These are phyloP conservation scores for Cucurbita pepo DNA, from an alignment of 306 rosid genomes.

Conservation along the genomic window DNA sequence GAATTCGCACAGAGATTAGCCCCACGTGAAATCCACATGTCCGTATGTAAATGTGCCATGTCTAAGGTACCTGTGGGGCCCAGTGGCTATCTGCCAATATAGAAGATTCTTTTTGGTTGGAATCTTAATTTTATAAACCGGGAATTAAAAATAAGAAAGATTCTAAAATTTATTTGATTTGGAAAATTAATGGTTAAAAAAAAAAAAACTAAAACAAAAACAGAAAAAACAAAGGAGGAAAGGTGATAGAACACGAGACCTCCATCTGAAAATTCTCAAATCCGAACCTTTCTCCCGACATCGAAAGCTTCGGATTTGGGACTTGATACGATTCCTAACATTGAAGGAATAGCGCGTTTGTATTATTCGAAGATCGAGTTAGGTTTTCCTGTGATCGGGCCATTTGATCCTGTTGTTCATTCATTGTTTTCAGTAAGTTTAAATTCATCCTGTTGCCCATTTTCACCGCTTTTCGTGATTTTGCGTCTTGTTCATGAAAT, in stretches of 20 bases:
- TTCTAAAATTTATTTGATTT: background rate
- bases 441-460: background rate
- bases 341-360: background rate
- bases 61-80: background rate
- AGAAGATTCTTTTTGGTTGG: background rate
- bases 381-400: constrained; percentile 35
- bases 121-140: background rate
- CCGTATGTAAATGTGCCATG: background rate
- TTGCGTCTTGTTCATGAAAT: background rate
- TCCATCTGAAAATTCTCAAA: background rate
- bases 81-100: background rate
- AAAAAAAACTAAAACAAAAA: background rate
- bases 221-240: background rate
- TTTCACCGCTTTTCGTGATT: background rate
- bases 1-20: background rate
- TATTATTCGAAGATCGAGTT: constrained; percentile 17
- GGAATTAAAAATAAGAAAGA: background rate
- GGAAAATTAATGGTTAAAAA: background rate
- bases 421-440: constrained; percentile 25
- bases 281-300: constrained; percentile 5
- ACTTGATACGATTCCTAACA: constrained; percentile 8
- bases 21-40: background rate
- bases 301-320: constrained; percentile 14
- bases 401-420: constrained; percentile 21
- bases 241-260: background rate